These are phyloP conservation scores for Sugiyamaella floridensis DNA, from an alignment of 805 yeast genomes.

Conservation along the genomic window DNA sequence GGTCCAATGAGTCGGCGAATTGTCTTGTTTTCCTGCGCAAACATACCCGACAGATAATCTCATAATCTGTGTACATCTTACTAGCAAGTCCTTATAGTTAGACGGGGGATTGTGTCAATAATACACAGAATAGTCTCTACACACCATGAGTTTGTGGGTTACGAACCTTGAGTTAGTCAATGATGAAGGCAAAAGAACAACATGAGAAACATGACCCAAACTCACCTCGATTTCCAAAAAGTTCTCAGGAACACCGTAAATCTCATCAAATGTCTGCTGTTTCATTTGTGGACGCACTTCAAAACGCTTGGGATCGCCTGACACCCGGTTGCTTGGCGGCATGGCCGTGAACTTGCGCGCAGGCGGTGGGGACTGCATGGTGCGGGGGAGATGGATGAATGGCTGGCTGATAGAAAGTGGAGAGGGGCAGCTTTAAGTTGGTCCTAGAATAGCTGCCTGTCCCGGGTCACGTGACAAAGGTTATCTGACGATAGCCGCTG, in stretches of 20 bases:
- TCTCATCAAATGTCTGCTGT: conserved; percentile 66
- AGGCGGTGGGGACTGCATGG: conserved; percentile 19
- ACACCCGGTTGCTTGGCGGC: conserved; percentile 19
- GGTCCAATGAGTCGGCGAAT: neutral
- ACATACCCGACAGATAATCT: conserved; percentile 63
- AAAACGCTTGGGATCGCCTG: conserved; percentile 22
- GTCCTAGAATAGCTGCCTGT: neutral
- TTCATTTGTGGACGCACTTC: conserved; percentile 36
- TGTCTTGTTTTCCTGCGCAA: too few species aligned
- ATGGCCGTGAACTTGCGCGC: conserved; percentile 27
- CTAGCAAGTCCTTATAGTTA: conserved; percentile 35
- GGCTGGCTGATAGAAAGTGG: neutral
- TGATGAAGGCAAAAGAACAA: neutral
- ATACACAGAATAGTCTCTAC: neutral
- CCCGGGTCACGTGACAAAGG: neutral
- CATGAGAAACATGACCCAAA: conserved; percentile 1
- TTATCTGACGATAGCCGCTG: too few species aligned
- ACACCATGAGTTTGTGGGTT: conserved; percentile 67
- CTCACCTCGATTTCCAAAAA: conserved; percentile 83
- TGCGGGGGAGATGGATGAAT: neutral
- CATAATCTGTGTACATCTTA: conserved; percentile 84
- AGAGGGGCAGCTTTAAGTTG: neutral
- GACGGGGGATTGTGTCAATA: too few species aligned
- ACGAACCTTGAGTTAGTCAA: conserved; percentile 36
- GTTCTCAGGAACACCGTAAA: conserved; percentile 92